phyloP scores from a whole-genome alignment of 2,329 filamentous ascomycete species.

The Zymoseptoria pseudotritici region DNA sequence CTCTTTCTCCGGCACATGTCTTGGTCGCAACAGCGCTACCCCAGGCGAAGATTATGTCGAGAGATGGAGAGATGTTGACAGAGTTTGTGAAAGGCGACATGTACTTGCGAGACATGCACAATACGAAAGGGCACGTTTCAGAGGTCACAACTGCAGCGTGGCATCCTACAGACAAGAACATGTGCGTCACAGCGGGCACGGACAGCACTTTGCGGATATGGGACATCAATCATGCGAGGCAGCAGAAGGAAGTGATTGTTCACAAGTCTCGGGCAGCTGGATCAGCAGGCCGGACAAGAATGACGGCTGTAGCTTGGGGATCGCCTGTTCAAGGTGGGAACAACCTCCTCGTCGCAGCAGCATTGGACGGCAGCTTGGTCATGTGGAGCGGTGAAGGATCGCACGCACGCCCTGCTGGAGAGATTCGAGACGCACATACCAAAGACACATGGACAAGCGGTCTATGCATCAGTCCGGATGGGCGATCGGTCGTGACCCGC shows the following conservation, averaged over 20 bases:
- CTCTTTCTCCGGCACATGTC: constrained; percentile 68
- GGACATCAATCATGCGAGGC: constrained; percentile 86
- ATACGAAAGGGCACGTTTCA: constrained; percentile 93
- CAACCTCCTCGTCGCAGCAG: constrained; percentile 72
- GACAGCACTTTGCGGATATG: constrained; percentile 95
- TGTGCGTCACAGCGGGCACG: constrained; percentile 84
- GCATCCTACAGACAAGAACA: constrained; percentile 78
- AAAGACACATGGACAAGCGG: constrained; percentile 85
- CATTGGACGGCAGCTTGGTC: constrained; percentile 79
- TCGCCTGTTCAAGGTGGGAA: constrained; percentile 66
- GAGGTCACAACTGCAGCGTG: constrained; percentile 85
- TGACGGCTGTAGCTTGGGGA: constrained; percentile 89
- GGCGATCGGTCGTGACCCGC: constrained; percentile 79
- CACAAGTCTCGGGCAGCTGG: constrained; percentile 90
- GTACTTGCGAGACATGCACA: constrained; percentile 95
- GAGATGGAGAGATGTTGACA: constrained; percentile 77
- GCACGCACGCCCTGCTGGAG: constrained; percentile 70
- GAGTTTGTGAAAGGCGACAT: constrained; percentile 97
- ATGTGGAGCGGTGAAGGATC: constrained; percentile 91
- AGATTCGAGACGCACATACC: constrained; percentile 76
- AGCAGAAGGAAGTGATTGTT: constrained; percentile 88
- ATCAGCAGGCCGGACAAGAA: constrained; percentile 80
- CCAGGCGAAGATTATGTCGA: constrained; percentile 79
- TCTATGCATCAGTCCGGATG: constrained; percentile 83
- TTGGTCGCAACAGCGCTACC: constrained; percentile 83